Base-by-base conservation (phyloP, 192 early-diverging fungal species). In the Backusella morwellensis region DNA sequence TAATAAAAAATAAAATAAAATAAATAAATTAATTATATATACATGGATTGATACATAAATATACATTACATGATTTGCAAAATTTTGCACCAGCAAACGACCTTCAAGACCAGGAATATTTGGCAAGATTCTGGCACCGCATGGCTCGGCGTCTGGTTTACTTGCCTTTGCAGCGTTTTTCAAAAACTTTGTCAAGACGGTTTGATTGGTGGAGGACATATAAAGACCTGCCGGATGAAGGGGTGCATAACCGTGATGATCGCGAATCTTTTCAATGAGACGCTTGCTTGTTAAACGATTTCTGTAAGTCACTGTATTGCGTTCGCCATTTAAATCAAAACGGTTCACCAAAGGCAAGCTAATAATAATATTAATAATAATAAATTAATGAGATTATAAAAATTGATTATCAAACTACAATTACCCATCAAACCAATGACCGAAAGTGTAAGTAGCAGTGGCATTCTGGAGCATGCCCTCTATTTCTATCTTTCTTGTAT, bases 341-440 rank as follows among this genome's bases (percentile, higher is more conserved):
- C 89, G 88, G 70, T 88, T 92, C 56, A 94, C 85, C n/a, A 93
- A 81, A 34, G 93, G 93, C 76, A 92, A 82, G 52, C 89, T 89
- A 54, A 42, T 26, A 8, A 19, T 14, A 54, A 17, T 17, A 9
- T 35, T 44, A 3, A 15, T 23, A 23, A 36, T 63, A 42, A 17
- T 50, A 54, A 42, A 6, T 47, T 2, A 26, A 29, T 63, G 29
- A 11, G 11, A 9, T 26, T 59, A 50, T 63, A 63, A 63, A 63
- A 63, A 63, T 63, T 9, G n/a, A 23, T 32, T 9, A 36, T 40
- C 11, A 15, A 15, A 56, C 82, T 1, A 6, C 5, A 14, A 3
- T 73, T 79, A 89, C 87, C 84, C 87, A 76, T 94, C 93, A 82
- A 94, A 89, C 84, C 90, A 89, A 77, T 93, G 90, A 11, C 89